Evolutionary conservation across 768 basidiomycete species (phyloP), one percentile per base, ranked within the genome.

Genomic region (Lactarius sp.): DNA sequence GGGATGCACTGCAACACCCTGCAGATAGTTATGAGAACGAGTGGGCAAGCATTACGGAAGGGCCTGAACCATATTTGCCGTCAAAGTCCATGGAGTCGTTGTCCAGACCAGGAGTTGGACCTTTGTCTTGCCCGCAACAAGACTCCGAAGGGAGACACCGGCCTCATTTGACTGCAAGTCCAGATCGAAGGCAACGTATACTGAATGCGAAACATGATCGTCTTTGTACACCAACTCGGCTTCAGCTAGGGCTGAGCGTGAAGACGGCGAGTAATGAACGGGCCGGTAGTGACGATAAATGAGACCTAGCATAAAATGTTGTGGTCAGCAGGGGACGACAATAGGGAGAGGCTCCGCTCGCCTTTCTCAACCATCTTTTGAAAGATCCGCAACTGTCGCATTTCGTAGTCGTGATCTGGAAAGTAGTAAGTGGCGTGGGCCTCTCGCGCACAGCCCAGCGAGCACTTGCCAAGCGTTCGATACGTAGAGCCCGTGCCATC

Each of bases 1-100:
- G 2, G 82, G 77, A 68, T 94, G 81, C 4, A 96, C 86, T 5
- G 94, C 90, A 52, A 98, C 90, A n/a, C 87, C 94, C 95, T 96
- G 62, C 20, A 10, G 39, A 36, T 27, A 62, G 14, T 64, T 12
- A 47, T 41, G 65, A 67, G 52, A 68, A 53, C 4, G 37, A 59
- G 55, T 51, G 37, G 20, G 31, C n/a, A 36, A 62, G 16, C 6
- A n/a, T 31, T 20, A 51, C 20, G 39, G 61, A 37, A 41, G 66
- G 18, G 27, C 7, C 64, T 81, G 47, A 68, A 94, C 94, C 90
- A 94, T 93, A 71, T 99, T 98, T 1, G 93, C 92, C 6, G 91
- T 93, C 52, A 98, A 76, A 4, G 93, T 98, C 96, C 96, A 99
- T 1, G 96, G 92, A 0, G 96, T 98, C 4, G 96, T 98, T 2